Evolutionary conservation across 2,329 filamentous ascomycete genomes (phyloP).

Genomic region (Arthrobotrys iridis): DNA sequence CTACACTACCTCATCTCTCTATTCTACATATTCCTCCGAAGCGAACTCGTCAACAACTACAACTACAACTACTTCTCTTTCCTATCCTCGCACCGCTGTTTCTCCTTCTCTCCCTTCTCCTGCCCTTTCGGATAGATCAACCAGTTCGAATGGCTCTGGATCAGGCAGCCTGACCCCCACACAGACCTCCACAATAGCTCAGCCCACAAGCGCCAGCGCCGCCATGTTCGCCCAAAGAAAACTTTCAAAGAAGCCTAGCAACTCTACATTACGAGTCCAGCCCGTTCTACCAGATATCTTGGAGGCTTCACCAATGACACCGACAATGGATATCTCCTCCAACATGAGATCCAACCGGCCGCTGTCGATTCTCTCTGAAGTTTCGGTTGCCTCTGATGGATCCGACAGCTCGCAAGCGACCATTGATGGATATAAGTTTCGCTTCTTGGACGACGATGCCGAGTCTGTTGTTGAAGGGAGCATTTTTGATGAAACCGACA

Average conservation of each 20-base stretch:
- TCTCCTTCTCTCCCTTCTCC: constrained; percentile 47
- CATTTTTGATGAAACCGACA: constrained; percentile 41
- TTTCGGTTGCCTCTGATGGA: constrained; percentile 36
- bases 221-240: constrained; percentile 52
- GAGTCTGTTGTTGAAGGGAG: constrained; percentile 53
- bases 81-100: constrained; percentile 42
- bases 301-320: constrained; percentile 48
- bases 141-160: constrained; percentile 50
- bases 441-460: constrained; percentile 47
- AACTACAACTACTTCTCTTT: constrained; percentile 29
- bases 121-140: constrained; percentile 45
- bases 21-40: constrained; percentile 45
- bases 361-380: constrained; percentile 46
- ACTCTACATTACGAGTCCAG: constrained; percentile 49
- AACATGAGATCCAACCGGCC: constrained; percentile 27
- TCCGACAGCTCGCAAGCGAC: constrained; percentile 48
- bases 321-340: constrained; percentile 38
- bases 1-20: constrained; percentile 47
- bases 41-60: constrained; percentile 10
- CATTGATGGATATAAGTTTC: constrained; percentile 52
- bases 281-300: constrained; percentile 42
- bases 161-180: constrained; percentile 49
- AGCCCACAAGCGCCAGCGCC: constrained; percentile 36
- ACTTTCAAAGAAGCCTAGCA: constrained; percentile 52
- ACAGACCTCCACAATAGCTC: constrained; percentile 21